Percentiles rank a stretch among this genome's conserved stretches.
Evolutionary conservation across 441 rosid genomes (phyloP).

Genomic region (Arabidopsis hybrid): DNA sequence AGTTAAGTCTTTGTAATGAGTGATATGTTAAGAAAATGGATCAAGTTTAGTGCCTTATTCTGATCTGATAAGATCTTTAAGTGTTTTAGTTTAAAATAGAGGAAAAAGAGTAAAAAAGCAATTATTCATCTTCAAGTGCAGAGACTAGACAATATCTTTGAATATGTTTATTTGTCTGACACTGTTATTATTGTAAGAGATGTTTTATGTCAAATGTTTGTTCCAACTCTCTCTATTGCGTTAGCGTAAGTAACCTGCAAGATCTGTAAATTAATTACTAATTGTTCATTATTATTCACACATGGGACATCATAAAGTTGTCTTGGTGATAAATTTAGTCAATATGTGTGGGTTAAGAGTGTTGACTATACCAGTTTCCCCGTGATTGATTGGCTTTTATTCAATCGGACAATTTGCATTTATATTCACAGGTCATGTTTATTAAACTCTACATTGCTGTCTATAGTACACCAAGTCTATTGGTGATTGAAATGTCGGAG

Average conservation of each 20-base stretch:
- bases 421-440: background rate
- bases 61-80: slow-evolving; percentile 36
- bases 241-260: slow-evolving; percentile 19
- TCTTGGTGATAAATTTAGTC: slow-evolving; percentile 28
- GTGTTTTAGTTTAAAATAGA: slow-evolving; percentile 20
- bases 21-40: slow-evolving; percentile 30
- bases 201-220: slow-evolving; percentile 46
- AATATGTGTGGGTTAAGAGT: slow-evolving; percentile 5
- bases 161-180: slow-evolving; percentile 26
- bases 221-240: slow-evolving; percentile 23
- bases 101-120: slow-evolving; percentile 21
- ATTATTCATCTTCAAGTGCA: slow-evolving; percentile 36
- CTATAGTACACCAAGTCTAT: background rate
- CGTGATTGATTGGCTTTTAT: slow-evolving; percentile 30
- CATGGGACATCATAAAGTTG: slow-evolving; percentile 34
- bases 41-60: slow-evolving; percentile 25
- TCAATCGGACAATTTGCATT: background rate
- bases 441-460: background rate
- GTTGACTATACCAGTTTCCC: slow-evolving; percentile 24
- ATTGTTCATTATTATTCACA: slow-evolving; percentile 25
- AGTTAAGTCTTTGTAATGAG: slow-evolving; percentile 33
- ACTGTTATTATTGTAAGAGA: slow-evolving; percentile 36
- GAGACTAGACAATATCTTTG: slow-evolving; percentile 13
- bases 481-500: background rate
- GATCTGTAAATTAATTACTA: slow-evolving; percentile 35